Evolutionary conservation across 116 monocot genomes (phyloP).

Genomic region (Dioscorea cayenensis): DNA sequence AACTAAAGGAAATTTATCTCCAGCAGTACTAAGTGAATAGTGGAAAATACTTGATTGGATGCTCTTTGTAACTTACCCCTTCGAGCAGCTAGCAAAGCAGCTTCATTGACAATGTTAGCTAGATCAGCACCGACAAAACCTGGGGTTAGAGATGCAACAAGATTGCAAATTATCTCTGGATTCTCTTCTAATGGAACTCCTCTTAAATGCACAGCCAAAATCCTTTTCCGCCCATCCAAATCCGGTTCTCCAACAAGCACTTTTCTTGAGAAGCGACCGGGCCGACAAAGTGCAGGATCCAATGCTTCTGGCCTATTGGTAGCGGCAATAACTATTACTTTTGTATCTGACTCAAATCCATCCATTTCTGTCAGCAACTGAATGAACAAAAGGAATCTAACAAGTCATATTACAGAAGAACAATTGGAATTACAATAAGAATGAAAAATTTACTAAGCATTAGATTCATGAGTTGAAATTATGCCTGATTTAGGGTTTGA

Average conservation of each 20-base stretch:
- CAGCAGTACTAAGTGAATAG: neutral
- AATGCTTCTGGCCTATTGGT: slow-evolving; percentile 93
- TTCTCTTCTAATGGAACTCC: slow-evolving; percentile 80
- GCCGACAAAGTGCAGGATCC: slow-evolving; percentile 83
- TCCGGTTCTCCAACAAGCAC: slow-evolving; percentile 90
- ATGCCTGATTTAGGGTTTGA: slow-evolving; percentile 89
- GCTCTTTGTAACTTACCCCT: slow-evolving; percentile 45
- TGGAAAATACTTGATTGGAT: neutral
- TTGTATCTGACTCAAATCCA: slow-evolving; percentile 83
- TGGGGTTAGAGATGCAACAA: slow-evolving; percentile 74
- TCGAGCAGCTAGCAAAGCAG: slow-evolving; percentile 89
- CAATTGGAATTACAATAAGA: neutral
- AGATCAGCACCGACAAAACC: slow-evolving; percentile 94
- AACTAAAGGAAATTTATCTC: too few species aligned
- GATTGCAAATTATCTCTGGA: slow-evolving; percentile 47
- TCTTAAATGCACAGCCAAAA: slow-evolving; percentile 72
- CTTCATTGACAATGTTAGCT: slow-evolving; percentile 93
- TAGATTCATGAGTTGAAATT: neutral
- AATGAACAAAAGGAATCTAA: slow-evolving; percentile 11
- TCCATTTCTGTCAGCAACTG: slow-evolving; percentile 98
- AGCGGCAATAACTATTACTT: slow-evolving; percentile 93
- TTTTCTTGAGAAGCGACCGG: slow-evolving; percentile 93
- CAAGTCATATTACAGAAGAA: slow-evolving; percentile 3
- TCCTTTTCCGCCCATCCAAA: slow-evolving; percentile 77
- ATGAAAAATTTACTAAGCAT: neutral